These are phyloP conservation scores for Patellaria atrata DNA, from an alignment of 495 filamentous ascomycete species.

Conservation along the genomic window DNA sequence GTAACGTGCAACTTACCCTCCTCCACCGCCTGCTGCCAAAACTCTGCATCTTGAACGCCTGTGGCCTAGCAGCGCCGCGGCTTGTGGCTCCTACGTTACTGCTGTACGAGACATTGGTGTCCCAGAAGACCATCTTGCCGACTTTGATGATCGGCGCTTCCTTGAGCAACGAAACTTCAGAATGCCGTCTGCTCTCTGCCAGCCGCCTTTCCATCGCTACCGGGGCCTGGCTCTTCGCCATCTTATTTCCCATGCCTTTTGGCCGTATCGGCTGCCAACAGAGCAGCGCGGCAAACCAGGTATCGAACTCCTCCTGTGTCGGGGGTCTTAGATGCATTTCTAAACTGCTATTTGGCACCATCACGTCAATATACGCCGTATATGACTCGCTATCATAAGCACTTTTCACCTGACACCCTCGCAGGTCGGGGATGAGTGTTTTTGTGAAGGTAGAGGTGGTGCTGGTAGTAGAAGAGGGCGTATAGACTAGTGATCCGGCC, in stretches of 20 bases:
- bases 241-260: slow-evolving; percentile 56
- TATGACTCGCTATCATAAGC: slow-evolving; percentile 44
- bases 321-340: slow-evolving; percentile 64
- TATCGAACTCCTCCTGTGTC: slow-evolving; percentile 61
- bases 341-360: slow-evolving; percentile 49
- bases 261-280: slow-evolving; percentile 88
- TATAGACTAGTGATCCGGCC: slow-evolving; percentile 48
- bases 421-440: slow-evolving; percentile 62
- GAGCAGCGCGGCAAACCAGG: slow-evolving; percentile 83
- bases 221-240: slow-evolving; percentile 47
- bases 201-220: slow-evolving; percentile 36
- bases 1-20: slow-evolving; percentile 78
- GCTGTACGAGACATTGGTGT: slow-evolving; percentile 45
- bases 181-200: slow-evolving; percentile 41
- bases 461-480: slow-evolving; percentile 42
- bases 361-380: slow-evolving; percentile 67
- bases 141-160: slow-evolving; percentile 92
- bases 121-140: slow-evolving; percentile 86
- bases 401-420: slow-evolving; percentile 64
- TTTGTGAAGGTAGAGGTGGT: too few species aligned
- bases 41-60: slow-evolving; percentile 42
- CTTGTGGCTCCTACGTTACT: slow-evolving; percentile 32
- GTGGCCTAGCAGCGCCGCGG: slow-evolving; percentile 14
- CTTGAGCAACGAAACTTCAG: slow-evolving; percentile 46
- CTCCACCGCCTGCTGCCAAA: slow-evolving; percentile 55